A percentile compares a stretch with the other conserved stretches of the same genome.
Evolutionary conservation across 306 rosid species (phyloP).

Genomic region (Lathyrus tuberosus): DNA sequence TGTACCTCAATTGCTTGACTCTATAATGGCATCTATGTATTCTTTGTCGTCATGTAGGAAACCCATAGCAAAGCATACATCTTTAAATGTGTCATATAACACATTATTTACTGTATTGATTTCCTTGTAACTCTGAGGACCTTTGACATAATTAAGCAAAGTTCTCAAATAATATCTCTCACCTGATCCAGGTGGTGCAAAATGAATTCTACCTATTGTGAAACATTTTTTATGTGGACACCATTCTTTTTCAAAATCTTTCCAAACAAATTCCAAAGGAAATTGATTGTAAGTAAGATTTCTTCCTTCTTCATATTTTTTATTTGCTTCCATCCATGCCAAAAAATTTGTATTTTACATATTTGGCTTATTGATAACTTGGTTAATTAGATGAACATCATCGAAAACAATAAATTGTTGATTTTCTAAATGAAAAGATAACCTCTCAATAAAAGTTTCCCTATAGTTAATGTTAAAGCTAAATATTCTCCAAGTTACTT

Average conservation of each 20-base stretch:
- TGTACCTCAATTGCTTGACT: too few species aligned
- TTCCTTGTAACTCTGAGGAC: background rate
- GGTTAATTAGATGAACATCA: background rate
- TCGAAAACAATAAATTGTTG: background rate
- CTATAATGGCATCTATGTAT: too few species aligned
- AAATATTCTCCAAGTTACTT: background rate
- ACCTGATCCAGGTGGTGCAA: background rate
- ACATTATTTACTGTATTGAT: background rate
- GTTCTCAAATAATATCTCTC: background rate
- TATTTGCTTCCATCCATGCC: background rate
- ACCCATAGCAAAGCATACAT: background rate
- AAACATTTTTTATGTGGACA: background rate
- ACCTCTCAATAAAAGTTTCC: background rate
- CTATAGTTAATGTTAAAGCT: background rate
- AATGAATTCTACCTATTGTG: background rate
- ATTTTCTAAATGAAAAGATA: background rate
- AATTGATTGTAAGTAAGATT: constrained; percentile 3
- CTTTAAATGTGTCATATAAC: background rate
- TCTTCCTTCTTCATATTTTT: background rate
- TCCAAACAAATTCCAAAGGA: background rate
- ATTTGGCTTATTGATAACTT: background rate
- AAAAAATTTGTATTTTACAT: background rate
- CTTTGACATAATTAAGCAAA: constrained; percentile 1
- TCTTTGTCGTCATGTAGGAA: background rate
- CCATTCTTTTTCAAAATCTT: background rate